These are phyloP conservation scores for Mrakia blollopis DNA, from an alignment of 768 basidiomycete species.

Conservation along the genomic window DNA sequence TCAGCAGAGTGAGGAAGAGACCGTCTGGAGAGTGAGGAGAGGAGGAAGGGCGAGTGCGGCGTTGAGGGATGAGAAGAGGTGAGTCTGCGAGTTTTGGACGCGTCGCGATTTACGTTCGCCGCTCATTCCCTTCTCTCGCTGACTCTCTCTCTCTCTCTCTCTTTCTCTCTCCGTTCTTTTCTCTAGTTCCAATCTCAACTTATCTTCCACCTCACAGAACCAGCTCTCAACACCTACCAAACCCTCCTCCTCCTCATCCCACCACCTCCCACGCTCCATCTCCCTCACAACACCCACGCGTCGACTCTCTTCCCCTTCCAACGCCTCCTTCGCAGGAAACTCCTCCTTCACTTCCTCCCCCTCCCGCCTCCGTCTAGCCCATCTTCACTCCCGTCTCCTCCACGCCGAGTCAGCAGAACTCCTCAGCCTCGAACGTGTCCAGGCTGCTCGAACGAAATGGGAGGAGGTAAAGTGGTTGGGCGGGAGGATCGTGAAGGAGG, in stretches of 20 bases:
- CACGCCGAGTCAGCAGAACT: slow-evolving; percentile 7
- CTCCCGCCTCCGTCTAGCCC: slow-evolving; percentile 22
- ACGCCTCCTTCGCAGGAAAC: not conserved
- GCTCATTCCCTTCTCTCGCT: not conserved
- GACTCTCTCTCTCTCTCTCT: not conserved
- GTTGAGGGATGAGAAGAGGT: not conserved
- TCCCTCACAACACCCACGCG: not conserved
- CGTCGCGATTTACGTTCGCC: not conserved
- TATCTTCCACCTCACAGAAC: not conserved
- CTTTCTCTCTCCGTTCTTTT: no score
- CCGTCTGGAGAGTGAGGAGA: not conserved
- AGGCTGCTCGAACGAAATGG: not conserved
- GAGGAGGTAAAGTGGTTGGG: slow-evolving; percentile 5
- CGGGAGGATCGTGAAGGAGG: slow-evolving; percentile 1
- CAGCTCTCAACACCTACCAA: not conserved
- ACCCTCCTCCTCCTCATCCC: not conserved
- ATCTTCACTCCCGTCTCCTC: slow-evolving; percentile 11
- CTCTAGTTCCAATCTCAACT: not conserved
- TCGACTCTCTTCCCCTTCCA: slow-evolving; percentile 1
- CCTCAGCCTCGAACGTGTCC: not conserved
- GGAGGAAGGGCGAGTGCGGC: not conserved
- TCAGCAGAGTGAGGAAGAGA: slow-evolving; percentile 8
- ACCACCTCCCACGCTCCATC: not conserved
- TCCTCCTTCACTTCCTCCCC: slow-evolving; percentile 13
- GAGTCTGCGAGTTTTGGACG: not conserved